These are phyloP conservation scores for Sambucus nigra DNA, from an alignment of 129 eudicot genomes.

Conservation along the genomic window DNA sequence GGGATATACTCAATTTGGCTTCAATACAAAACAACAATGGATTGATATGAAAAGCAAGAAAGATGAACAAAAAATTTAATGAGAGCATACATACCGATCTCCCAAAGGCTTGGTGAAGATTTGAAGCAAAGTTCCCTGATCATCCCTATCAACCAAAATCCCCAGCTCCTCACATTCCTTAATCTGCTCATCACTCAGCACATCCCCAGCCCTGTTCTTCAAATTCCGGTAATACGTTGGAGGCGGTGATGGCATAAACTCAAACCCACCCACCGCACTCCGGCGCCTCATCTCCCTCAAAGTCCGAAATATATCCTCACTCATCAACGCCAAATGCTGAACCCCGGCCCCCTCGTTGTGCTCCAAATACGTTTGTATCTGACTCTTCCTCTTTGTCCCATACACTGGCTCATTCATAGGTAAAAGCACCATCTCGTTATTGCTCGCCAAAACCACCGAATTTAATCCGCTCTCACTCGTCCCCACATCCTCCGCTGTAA, in stretches of 20 bases:
- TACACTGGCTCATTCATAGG: slow-evolving; percentile 73
- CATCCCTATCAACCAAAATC: slow-evolving; percentile 82
- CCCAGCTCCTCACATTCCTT: slow-evolving; percentile 85
- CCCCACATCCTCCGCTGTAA: slow-evolving; percentile 73
- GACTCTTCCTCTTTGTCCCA: slow-evolving; percentile 78
- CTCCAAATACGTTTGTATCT: slow-evolving; percentile 86
- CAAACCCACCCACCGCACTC: slow-evolving; percentile 72
- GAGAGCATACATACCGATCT: slow-evolving; percentile 58
- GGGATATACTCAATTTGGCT: too few species aligned
- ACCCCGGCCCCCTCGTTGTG: slow-evolving; percentile 87
- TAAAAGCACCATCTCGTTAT: slow-evolving; percentile 59
- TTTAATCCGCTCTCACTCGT: slow-evolving; percentile 82
- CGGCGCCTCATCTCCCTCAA: slow-evolving; percentile 74
- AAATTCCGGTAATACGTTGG: slow-evolving; percentile 63
- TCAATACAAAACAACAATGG: too few species aligned
- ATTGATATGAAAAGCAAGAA: too few species aligned
- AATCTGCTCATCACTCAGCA: slow-evolving; percentile 67
- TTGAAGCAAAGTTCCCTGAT: slow-evolving; percentile 90
- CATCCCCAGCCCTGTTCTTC: slow-evolving; percentile 58
- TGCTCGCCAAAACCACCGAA: slow-evolving; percentile 50
- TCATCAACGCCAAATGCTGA: slow-evolving; percentile 79
- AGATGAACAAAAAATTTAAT: too few species aligned
- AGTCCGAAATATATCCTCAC: slow-evolving; percentile 67
- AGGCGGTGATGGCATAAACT: slow-evolving; percentile 90
- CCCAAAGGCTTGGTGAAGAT: slow-evolving; percentile 86